These are phyloP conservation scores for Xylaria sp. DNA, from an alignment of 2,329 filamentous ascomycete species.

Conservation along the genomic window DNA sequence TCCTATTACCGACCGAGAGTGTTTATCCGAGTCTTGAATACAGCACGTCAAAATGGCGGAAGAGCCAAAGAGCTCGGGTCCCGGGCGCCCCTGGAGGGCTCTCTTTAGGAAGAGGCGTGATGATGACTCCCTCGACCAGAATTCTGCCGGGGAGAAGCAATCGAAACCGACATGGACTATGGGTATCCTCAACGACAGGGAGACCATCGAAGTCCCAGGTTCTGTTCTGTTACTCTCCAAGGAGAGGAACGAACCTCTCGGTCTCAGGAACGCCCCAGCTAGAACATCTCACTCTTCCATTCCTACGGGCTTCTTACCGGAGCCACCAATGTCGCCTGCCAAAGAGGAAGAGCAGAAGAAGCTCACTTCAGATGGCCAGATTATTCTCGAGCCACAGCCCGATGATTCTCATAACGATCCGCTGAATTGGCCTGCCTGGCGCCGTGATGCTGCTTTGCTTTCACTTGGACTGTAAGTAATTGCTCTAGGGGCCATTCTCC, in stretches of 20 bases:
- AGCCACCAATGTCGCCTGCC: constrained; percentile 46
- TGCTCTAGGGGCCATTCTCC: neutral
- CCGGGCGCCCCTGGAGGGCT: constrained; percentile 37
- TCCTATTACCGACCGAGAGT: neutral
- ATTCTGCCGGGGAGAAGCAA: constrained; percentile 27
- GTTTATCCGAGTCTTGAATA: neutral
- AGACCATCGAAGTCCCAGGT: constrained; percentile 82
- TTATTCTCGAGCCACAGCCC: constrained; percentile 91
- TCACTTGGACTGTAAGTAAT: constrained; percentile 75
- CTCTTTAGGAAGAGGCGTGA: constrained; percentile 38
- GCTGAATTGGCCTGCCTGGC: constrained; percentile 88
- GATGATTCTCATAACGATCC: constrained; percentile 92
- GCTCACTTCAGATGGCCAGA: constrained; percentile 80
- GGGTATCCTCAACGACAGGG: constrained; percentile 83
- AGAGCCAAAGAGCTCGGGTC: constrained; percentile 26
- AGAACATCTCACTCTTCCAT: constrained; percentile 69
- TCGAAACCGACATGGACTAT: constrained; percentile 63
- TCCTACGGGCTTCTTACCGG: constrained; percentile 57
- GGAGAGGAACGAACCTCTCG: constrained; percentile 68
- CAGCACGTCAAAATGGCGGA: constrained; percentile 36
- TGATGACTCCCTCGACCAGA: constrained; percentile 30
- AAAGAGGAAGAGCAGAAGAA: constrained; percentile 66
- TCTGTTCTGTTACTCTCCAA: constrained; percentile 68
- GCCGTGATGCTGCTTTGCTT: constrained; percentile 81
- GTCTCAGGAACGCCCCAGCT: constrained; percentile 66